These are phyloP conservation scores for Pestalotiopsis sp. DNA, from an alignment of 2,329 filamentous ascomycete genomes.

Conservation along the genomic window DNA sequence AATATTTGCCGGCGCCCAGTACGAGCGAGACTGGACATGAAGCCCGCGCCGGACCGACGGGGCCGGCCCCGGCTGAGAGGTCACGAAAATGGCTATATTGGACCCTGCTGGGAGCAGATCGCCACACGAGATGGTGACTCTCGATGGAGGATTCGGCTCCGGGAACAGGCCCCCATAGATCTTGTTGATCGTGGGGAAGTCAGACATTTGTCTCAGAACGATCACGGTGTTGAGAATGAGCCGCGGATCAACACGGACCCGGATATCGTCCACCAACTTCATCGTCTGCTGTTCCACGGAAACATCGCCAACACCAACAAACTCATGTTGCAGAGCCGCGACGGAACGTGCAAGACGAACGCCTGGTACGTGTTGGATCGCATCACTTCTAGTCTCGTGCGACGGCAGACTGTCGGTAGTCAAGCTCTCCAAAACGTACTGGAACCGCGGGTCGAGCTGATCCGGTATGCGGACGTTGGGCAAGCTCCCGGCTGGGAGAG, in stretches of 20 bases:
- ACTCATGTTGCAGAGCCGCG: slow-evolving; percentile 39
- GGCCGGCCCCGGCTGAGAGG: slow-evolving; percentile 36
- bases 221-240: slow-evolving; percentile 62
- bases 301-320: slow-evolving; percentile 31
- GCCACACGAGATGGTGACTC: slow-evolving; percentile 83
- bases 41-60: slow-evolving; percentile 59
- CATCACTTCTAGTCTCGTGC: background rate
- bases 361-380: background rate
- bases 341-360: slow-evolving; percentile 9
- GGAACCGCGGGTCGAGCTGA: slow-evolving; percentile 68
- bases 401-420: background rate
- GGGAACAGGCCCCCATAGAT: slow-evolving; percentile 77
- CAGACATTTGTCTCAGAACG: slow-evolving; percentile 76
- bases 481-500: slow-evolving; percentile 12
- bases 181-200: slow-evolving; percentile 76
- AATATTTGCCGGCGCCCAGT: slow-evolving; percentile 98
- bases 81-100: slow-evolving; percentile 63
- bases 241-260: slow-evolving; percentile 37
- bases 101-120: slow-evolving; percentile 61
- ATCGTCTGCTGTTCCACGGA: slow-evolving; percentile 50
- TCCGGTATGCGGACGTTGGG: slow-evolving; percentile 57
- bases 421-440: slow-evolving; percentile 39
- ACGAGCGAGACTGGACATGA: slow-evolving; percentile 90
- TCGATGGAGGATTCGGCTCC: slow-evolving; percentile 79
- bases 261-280: slow-evolving; percentile 50